phyloP scores from a whole-genome alignment of 1,284 basidiomycete species.

The Tilletia walkeri region DNA sequence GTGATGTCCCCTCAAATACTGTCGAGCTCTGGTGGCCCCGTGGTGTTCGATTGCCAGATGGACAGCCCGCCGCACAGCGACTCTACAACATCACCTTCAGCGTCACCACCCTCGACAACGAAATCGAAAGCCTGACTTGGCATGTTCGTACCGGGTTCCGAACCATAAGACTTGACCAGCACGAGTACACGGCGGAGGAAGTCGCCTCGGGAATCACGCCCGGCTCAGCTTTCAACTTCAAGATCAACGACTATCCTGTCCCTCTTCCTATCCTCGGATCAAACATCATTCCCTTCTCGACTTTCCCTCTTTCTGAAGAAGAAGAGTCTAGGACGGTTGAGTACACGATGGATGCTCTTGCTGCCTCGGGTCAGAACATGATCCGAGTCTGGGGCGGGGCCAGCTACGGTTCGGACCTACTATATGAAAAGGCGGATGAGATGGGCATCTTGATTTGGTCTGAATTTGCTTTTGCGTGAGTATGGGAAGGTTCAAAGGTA shows the following conservation, averaged over 20 bases:
- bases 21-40: slow-evolving; percentile 12
- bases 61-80: background rate
- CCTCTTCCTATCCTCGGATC: slow-evolving; percentile 36
- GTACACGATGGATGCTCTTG: slow-evolving; percentile 17
- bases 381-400: slow-evolving; percentile 48
- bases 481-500: slow-evolving; percentile 42
- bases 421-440: slow-evolving; percentile 66
- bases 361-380: slow-evolving; percentile 34
- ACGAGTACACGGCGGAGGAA: slow-evolving; percentile 25
- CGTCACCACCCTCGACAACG: background rate
- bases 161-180: slow-evolving; percentile 38
- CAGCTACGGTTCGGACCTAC: slow-evolving; percentile 52
- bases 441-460: slow-evolving; percentile 68
- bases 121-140: slow-evolving; percentile 18
- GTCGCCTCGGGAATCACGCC: slow-evolving; percentile 27
- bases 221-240: slow-evolving; percentile 35
- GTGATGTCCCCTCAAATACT: background rate
- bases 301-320: slow-evolving; percentile 20
- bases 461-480: slow-evolving; percentile 67
- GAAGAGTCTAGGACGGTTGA: background rate
- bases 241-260: slow-evolving; percentile 33
- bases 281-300: slow-evolving; percentile 36
- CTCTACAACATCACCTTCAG: background rate
- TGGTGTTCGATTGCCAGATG: background rate
- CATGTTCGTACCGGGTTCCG: slow-evolving; percentile 36